These are phyloP conservation scores for Colletotrichum endophyticum DNA, from an alignment of 2,329 filamentous ascomycete genomes.

Conservation along the genomic window DNA sequence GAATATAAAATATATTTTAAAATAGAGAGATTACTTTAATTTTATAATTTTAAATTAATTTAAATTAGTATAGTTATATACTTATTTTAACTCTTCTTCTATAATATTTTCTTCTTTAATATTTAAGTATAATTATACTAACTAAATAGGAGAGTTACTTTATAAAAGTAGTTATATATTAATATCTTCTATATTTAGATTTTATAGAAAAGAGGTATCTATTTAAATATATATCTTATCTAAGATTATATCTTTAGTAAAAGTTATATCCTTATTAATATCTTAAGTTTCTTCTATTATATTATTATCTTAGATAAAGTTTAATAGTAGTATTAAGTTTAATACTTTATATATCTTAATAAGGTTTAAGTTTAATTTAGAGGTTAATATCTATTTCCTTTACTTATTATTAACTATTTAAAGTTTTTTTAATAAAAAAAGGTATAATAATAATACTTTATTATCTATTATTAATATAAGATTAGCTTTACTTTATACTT, in stretches of 20 bases:
- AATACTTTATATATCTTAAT: background rate
- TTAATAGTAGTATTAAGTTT: background rate
- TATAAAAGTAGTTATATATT: background rate
- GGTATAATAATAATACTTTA: no score
- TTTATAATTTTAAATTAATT: background rate
- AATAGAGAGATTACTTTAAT: background rate
- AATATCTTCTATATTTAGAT: background rate
- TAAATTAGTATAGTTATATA: background rate
- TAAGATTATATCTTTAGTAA: no score
- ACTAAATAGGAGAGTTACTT: background rate
- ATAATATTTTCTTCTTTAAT: no score
- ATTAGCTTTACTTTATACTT: no score
- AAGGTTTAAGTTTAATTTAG: background rate
- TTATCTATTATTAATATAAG: no score
- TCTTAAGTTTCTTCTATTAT: background rate
- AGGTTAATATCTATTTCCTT: background rate
- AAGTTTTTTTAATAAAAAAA: no score
- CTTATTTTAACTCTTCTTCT: rapidly evolving
- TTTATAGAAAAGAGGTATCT: no score
- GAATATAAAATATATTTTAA: no score
- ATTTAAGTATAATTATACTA: no score
- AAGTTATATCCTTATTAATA: background rate
- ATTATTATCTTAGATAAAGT: background rate
- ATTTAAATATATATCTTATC: no score
- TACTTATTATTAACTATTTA: no score